Conservation (phyloP, 2,329 filamentous ascomycete species). For the Colletotrichum simmondsii region DNA sequence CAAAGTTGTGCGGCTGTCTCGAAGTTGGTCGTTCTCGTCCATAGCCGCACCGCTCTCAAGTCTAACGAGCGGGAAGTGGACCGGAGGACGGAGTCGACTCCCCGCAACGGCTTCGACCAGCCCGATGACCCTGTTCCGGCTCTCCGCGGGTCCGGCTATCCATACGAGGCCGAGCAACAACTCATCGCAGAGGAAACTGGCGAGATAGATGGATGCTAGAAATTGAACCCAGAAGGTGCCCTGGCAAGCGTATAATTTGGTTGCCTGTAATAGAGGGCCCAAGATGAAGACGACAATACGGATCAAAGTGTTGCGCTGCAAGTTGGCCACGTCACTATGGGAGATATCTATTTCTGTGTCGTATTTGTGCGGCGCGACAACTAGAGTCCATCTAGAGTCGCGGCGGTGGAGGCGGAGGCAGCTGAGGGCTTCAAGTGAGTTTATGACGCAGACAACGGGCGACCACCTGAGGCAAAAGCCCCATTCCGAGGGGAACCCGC, state of each 20-base stretch:
- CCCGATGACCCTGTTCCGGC: background rate
- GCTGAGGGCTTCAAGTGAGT: background rate
- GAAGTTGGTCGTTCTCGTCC: background rate
- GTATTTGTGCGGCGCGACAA: slow-evolving; percentile 8
- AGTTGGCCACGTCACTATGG: background rate
- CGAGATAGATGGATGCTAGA: background rate
- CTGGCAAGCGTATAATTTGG: background rate
- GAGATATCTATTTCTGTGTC: background rate
- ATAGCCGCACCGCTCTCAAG: background rate
- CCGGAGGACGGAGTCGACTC: background rate
- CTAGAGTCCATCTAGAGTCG: background rate
- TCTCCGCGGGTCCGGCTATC: background rate
- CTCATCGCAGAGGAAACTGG: slow-evolving; percentile 7
- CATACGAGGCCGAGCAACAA: background rate
- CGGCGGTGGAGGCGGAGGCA: background rate
- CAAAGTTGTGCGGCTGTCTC: background rate
- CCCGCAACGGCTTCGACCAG: background rate
- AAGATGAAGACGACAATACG: slow-evolving; percentile 1
- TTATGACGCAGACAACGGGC: slow-evolving; percentile 5
- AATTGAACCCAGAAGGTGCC: background rate
- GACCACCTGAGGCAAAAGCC: background rate
- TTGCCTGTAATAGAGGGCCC: background rate
- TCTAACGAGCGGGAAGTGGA: background rate
- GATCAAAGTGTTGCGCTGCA: slow-evolving; percentile 8
- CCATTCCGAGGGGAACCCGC: background rate